These are phyloP conservation scores for Ceratobasidium sp. DNA, from an alignment of 1,284 basidiomycete genomes.

Conservation along the genomic window DNA sequence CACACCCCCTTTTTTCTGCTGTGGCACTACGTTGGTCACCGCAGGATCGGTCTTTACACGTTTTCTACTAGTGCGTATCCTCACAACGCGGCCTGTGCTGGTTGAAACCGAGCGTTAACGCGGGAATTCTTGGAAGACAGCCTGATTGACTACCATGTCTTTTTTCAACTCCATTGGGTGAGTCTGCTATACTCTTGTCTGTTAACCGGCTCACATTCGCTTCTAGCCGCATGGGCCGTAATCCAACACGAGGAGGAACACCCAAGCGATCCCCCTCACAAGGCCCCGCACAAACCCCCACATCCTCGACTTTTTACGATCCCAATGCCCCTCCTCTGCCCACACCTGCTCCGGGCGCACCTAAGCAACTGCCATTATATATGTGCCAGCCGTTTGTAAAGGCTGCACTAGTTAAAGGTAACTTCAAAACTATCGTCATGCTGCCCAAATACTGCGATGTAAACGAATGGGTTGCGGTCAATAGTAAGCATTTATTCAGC, in stretches of 20 bases:
- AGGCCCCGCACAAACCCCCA: slow-evolving; percentile 55
- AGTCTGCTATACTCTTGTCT: slow-evolving; percentile 46
- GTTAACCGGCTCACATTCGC: slow-evolving; percentile 31
- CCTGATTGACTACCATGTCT: slow-evolving; percentile 12
- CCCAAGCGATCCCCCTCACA: slow-evolving; percentile 70
- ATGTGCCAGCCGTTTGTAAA: slow-evolving; percentile 96
- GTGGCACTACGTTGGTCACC: neutral
- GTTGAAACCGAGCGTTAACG: too few species aligned
- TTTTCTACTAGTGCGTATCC: neutral
- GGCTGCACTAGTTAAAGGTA: slow-evolving; percentile 95
- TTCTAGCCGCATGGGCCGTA: slow-evolving; percentile 40
- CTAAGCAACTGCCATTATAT: slow-evolving; percentile 69
- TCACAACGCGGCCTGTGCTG: neutral
- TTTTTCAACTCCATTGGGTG: slow-evolving; percentile 80
- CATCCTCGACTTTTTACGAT: slow-evolving; percentile 35
- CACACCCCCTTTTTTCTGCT: neutral
- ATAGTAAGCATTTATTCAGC: slow-evolving; percentile 25
- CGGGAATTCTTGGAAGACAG: neutral
- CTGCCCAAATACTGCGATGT: slow-evolving; percentile 96
- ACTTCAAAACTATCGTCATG: slow-evolving; percentile 98
- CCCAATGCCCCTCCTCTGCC: slow-evolving; percentile 69
- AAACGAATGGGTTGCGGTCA: slow-evolving; percentile 85
- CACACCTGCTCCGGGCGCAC: slow-evolving; percentile 57
- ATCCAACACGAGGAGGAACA: slow-evolving; percentile 59
- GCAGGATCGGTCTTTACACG: slow-evolving; percentile 26